Conservation (phyloP, 176 grass and related monocot species). For the Aechmea fasciata region DNA sequence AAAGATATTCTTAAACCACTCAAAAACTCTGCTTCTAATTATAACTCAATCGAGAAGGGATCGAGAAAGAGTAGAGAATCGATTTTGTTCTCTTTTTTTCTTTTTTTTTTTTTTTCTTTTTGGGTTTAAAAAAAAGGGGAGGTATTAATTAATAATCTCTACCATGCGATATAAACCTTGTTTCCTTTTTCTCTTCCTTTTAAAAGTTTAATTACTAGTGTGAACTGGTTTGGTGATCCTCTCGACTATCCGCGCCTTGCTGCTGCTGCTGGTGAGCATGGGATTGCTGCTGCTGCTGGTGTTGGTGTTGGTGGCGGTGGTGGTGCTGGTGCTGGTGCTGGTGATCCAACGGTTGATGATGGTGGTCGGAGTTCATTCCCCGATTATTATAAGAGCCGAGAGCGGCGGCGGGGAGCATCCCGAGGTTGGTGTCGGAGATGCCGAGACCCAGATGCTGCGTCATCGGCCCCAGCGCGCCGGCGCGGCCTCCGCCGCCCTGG, state of each 20-base stretch:
- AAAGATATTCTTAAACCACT: slow-evolving; percentile 3
- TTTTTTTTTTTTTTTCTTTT: too few species aligned
- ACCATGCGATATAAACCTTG: too few species aligned
- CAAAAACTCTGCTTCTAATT: slow-evolving; percentile 1
- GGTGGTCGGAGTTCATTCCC: slow-evolving; percentile 7
- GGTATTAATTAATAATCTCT: too few species aligned
- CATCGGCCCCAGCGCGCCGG: slow-evolving; percentile 20
- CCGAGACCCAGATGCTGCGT: slow-evolving; percentile 52
- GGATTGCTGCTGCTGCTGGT: slow-evolving; percentile 2
- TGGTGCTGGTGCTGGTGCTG: background rate
- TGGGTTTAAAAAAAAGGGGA: background rate
- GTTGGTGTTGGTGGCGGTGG: background rate
- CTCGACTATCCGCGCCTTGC: slow-evolving; percentile 10
- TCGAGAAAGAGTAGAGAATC: background rate
- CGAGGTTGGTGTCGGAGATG: slow-evolving; percentile 54
- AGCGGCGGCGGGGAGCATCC: slow-evolving; percentile 79
- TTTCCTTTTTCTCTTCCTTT: background rate
- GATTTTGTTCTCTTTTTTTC: background rate
- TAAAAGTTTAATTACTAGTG: background rate
- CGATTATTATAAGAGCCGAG: slow-evolving; percentile 57
- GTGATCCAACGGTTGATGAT: background rate
- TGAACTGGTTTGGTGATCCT: slow-evolving; percentile 13
- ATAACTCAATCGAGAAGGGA: slow-evolving; percentile 1
- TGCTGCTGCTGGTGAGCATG: slow-evolving; percentile 9
- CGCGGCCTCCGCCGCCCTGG: slow-evolving; percentile 9